phyloP scores from a whole-genome alignment of 2,329 filamentous ascomycete genomes.

The Trichoderma aggressivum region DNA sequence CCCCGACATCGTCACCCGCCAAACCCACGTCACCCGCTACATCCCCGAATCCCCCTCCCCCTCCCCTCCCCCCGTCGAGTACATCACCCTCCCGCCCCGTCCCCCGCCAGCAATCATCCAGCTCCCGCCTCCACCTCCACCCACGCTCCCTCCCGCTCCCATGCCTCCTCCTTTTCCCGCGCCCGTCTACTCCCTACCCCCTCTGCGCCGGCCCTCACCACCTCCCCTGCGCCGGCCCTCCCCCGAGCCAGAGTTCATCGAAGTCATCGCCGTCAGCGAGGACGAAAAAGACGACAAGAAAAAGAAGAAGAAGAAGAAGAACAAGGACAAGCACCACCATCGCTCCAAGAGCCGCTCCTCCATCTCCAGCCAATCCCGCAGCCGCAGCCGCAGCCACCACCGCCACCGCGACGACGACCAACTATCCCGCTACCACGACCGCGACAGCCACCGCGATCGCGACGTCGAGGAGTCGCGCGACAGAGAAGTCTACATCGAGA shows the following conservation, averaged over 20 bases:
- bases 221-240: conserved; percentile 25
- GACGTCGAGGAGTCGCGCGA: conserved; percentile 23
- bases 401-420: conserved; percentile 5
- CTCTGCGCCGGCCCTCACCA: too few species aligned
- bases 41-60: conserved; percentile 35
- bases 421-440: background rate
- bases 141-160: conserved; percentile 23
- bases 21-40: conserved; percentile 38
- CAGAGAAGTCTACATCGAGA: conserved; percentile 50
- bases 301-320: conserved; percentile 20
- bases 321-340: conserved; percentile 21
- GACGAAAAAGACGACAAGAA: background rate
- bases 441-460: background rate
- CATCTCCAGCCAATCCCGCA: conserved; percentile 22
- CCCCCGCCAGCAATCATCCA: conserved; percentile 22
- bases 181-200: conserved; percentile 20
- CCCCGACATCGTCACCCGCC: conserved; percentile 37
- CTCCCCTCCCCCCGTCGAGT: conserved; percentile 29
- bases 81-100: conserved; percentile 21
- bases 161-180: conserved; percentile 3
- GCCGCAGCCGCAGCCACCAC: conserved; percentile 25
- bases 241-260: conserved; percentile 32
- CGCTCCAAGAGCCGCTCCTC: conserved; percentile 23
- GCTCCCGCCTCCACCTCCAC: conserved; percentile 21
- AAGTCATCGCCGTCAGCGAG: conserved; percentile 40